phyloP scores from a whole-genome alignment of 2,329 filamentous ascomycete genomes.

The Talaromyces piceae region DNA sequence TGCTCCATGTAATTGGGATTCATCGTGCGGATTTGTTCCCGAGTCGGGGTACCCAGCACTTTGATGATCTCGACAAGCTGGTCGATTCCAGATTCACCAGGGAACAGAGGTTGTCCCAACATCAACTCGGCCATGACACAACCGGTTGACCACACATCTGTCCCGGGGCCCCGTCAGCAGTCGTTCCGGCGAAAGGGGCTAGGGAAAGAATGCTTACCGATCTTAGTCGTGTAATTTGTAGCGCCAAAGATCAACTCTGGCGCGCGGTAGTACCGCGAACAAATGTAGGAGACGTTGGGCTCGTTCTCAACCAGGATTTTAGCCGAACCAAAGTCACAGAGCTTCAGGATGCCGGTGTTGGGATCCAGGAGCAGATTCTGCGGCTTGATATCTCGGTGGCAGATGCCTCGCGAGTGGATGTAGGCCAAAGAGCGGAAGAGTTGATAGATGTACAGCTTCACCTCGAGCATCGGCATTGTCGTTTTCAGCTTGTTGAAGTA shows the following conservation, averaged over 20 bases:
- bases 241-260: conserved; percentile 97
- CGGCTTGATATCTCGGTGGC: conserved; percentile 97
- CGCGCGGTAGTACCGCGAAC: conserved; percentile 96
- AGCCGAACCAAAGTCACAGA: conserved; percentile 97
- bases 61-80: conserved; percentile 99
- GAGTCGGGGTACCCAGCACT: conserved; percentile 89
- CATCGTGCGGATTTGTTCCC: conserved; percentile 98
- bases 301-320: conserved; percentile 99
- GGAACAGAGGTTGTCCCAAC: conserved; percentile 96
- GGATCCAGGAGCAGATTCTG: conserved; percentile 95
- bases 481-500: conserved; percentile 99
- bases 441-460: conserved; percentile 99
- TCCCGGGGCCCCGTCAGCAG: neutral
- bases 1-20: conserved; percentile 99
- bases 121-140: conserved; percentile 99
- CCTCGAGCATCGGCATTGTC: conserved; percentile 96
- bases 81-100: conserved; percentile 96
- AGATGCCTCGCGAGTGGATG: conserved; percentile 98
- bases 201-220: conserved; percentile 57
- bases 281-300: conserved; percentile 99
- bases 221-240: conserved; percentile 99
- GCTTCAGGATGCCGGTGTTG: conserved; percentile 81
- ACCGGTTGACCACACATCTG: conserved; percentile 98
- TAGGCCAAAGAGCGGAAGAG: conserved; percentile 97
- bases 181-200: neutral